Evolutionary conservation across 768 basidiomycete species (phyloP), one percentile per base, ranked within the genome.

Genomic region (Mycena olivaceomarginata): DNA sequence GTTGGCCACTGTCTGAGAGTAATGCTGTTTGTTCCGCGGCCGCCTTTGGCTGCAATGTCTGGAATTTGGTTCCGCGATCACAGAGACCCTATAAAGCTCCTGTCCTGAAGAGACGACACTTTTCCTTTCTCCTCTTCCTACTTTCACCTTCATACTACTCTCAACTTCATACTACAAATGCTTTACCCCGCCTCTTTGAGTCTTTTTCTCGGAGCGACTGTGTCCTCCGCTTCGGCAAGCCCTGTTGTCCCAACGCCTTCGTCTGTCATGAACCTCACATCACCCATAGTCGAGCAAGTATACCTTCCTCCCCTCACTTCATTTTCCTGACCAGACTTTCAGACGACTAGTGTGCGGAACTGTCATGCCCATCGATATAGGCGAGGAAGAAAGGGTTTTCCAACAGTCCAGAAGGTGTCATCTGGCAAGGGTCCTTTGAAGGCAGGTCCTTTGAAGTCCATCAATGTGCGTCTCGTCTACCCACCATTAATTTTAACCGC

Each of bases 151-250:
- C 25, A 25, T 2, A 25, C 25, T 25, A 25, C 25, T 15, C 48
- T 18, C 60, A 56, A 25, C 59, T 51, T 60, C 18, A 20, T 41
- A 63, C 60, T 40, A 60, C 37, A 37, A 68, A 74, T 74, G 73
- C 57, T 74, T 40, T 74, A 39, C 48, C 37, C 73, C 68, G 57
- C 73, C 37, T 67, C 64, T 43, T 51, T 63, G 37, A 62, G 18
- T 51, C 31, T 74, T 20, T 37, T 69, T 46, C 46, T 69, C 20
- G n/a, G 60, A 13, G 48, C 40, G 13, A 31, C 31, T 31, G 57
- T 25, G 31, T 62, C 22, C 41, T n/a, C 67, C 8, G 67, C 48
- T 56, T 63, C 25, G 7, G 15, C 10, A 45, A 64, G 73, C 57
- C 73, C 73, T 39, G 5, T 74, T 63, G 67, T 53, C 11, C 2